Base-by-base conservation (phyloP, 805 yeast species). In the Hanseniaspora valbyensis region DNA sequence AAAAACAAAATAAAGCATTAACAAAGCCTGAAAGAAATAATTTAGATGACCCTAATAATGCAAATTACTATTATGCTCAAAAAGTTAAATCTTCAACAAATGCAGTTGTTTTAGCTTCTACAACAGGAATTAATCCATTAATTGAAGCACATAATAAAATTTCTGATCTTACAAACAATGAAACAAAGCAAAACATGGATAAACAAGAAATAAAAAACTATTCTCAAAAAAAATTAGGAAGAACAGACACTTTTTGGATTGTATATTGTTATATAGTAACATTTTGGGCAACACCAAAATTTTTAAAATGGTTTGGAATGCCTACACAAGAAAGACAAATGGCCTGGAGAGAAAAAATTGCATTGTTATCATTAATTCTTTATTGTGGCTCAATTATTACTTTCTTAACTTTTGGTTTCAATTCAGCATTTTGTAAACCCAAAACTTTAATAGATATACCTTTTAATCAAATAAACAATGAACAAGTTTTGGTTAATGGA, bases 261-360 rank as follows among this genome's bases (percentile, higher is more conserved):
- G 67, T 79, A 0, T 92, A 87, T 66, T 88, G 96, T 63, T 77
- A 78, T 56, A 58, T 75, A 8, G 68, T 92, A 32, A 89, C 98
- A 0, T 87, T 87, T 64, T 90, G 96, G 92, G 94, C 95, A 2
- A 95, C 96, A 1, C 76, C 82, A 2, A 81, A 88, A 0, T 55
- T 87, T 30, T 66, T 88, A 58, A 69, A 68, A 40, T 64, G 84
- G 40, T 83, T 78, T 65, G 97, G 97, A 2, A 74, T 90, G 74
- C 74, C 75, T 30, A 78, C 83, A 19, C 77, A 78, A 57, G 89
- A 80, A 40, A 77, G 95, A 53, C 96, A 89, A 62, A 78, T 79
- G 71, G 97, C 97, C 0, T 92, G 98, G 98, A 76, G 98, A 61
- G 98, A 92, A 61, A 90, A 90, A 61, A 83, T 89, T 50, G 97